A percentile compares a stretch with the other conserved stretches of the same genome.
These are phyloP conservation scores for Annona squamosa DNA, from an alignment of 164 flowering plant species.

Conservation along the genomic window DNA sequence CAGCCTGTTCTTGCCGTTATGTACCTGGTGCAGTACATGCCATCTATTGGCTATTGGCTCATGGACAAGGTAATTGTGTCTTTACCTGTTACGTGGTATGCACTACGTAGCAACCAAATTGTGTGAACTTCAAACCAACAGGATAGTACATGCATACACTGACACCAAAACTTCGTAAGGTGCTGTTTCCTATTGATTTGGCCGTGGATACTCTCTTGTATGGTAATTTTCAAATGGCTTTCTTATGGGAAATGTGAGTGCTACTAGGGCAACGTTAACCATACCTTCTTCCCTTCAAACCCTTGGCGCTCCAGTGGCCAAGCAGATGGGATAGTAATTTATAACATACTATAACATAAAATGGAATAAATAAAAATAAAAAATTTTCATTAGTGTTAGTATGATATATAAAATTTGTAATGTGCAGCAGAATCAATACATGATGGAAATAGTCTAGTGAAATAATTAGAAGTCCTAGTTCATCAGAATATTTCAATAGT, in stretches of 20 bases:
- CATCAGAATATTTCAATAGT: no score
- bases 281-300: neutral
- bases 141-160: neutral
- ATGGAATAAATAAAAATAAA: no score
- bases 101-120: neutral
- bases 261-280: neutral
- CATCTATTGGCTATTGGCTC: constrained; percentile 79
- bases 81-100: neutral
- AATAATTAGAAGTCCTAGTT: no score
- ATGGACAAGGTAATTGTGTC: constrained; percentile 79
- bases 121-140: neutral
- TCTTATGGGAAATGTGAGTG: neutral
- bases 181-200: neutral
- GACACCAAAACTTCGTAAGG: no score
- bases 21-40: constrained; percentile 95
- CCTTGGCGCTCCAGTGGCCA: no score
- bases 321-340: no score
- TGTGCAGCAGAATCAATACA: no score
- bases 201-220: neutral
- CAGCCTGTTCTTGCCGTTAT: constrained; percentile 96
- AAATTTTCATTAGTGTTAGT: no score
- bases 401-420: no score
- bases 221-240: neutral
- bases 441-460: no score
- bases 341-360: no score